Evolutionary conservation across 108 stramenopile species (phyloP).

Genomic region (Cylindrotheca fusiformis): DNA sequence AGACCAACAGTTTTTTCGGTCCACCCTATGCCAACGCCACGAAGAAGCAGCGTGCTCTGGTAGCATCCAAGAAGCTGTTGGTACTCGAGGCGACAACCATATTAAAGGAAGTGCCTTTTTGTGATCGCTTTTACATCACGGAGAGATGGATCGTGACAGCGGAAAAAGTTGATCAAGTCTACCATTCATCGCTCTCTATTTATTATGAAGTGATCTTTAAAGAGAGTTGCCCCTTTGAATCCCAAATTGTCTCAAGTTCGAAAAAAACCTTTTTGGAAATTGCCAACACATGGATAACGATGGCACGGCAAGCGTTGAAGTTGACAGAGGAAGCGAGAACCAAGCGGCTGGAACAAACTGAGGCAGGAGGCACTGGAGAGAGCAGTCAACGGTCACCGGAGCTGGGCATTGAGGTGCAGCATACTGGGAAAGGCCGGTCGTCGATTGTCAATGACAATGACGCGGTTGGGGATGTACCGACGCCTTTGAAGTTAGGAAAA

Average conservation of each 20-base stretch:
- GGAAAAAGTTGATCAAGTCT: conserved; percentile 10
- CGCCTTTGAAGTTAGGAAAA: background rate
- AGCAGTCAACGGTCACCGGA: background rate
- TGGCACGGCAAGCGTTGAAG: conserved; percentile 62
- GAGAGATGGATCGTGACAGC: conserved; percentile 76
- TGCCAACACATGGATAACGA: conserved; percentile 55
- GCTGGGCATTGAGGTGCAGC: background rate
- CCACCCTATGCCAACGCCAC: conserved; percentile 73
- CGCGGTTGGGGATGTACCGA: background rate
- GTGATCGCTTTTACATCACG: conserved; percentile 65
- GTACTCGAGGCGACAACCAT: conserved; percentile 67
- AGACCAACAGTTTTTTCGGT: conserved; percentile 77
- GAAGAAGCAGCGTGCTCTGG: conserved; percentile 65
- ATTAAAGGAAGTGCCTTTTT: conserved; percentile 72
- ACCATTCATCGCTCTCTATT: conserved; percentile 29
- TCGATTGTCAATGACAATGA: background rate
- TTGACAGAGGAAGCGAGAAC: conserved; percentile 52
- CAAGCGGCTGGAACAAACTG: conserved; percentile 27
- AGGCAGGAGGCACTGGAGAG: conserved; percentile 10
- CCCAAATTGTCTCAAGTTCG: conserved; percentile 58
- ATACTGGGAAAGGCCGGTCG: background rate
- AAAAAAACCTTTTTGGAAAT: conserved; percentile 58
- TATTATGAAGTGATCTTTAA: conserved; percentile 56
- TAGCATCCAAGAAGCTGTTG: conserved; percentile 44
- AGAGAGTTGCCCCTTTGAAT: conserved; percentile 60